Conservation (phyloP, 495 filamentous ascomycete genomes). For the Trichocladium antarcticum region DNA sequence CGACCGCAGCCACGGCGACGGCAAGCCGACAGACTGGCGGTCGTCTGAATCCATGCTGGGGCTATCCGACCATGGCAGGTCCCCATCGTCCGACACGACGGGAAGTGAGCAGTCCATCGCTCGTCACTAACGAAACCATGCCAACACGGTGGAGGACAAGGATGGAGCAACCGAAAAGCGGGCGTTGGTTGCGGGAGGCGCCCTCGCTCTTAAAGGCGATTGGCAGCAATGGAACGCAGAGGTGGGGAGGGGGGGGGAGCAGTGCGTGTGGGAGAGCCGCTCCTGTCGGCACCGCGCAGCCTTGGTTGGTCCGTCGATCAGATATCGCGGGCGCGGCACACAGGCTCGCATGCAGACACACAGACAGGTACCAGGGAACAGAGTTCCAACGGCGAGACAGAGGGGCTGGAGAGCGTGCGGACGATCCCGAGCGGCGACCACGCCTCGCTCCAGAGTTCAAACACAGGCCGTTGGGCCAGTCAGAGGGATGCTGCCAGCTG, state of each 20-base stretch:
- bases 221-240: slow-evolving; percentile 1
- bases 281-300: slow-evolving; percentile 6
- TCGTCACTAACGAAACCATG: slow-evolving; percentile 34
- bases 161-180: background rate
- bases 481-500: background rate
- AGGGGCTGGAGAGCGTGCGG: background rate
- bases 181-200: slow-evolving; percentile 6
- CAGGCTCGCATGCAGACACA: slow-evolving; percentile 2
- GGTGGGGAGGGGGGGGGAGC: background rate
- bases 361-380: too few relatives aligned
- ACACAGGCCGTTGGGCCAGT: background rate
- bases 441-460: too few relatives aligned
- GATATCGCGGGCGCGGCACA: slow-evolving; percentile 11
- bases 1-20: slow-evolving; percentile 32
- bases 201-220: slow-evolving; percentile 13
- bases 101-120: slow-evolving; percentile 35
- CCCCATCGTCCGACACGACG: slow-evolving; percentile 32
- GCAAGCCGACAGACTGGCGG: slow-evolving; percentile 25
- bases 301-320: slow-evolving; percentile 19
- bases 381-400: background rate
- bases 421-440: background rate
- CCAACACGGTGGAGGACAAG: slow-evolving; percentile 16
- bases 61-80: slow-evolving; percentile 34
- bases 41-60: slow-evolving; percentile 37
- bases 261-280: slow-evolving; percentile 2